phyloP scores from a whole-genome alignment of 2,329 filamentous ascomycete species.

The Ophiostoma sp. region DNA sequence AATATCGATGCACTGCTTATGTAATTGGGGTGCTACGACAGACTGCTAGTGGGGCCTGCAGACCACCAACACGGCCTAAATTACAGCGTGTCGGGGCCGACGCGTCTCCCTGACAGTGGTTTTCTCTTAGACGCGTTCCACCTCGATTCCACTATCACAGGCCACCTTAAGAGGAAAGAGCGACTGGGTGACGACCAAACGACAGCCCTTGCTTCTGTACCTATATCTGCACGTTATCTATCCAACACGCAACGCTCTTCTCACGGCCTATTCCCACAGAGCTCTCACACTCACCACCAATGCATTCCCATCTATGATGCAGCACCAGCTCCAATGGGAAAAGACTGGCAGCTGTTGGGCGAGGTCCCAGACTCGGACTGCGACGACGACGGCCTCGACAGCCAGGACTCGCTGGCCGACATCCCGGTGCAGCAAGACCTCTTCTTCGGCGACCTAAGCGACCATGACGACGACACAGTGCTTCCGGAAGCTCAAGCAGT shows the following conservation, averaged over 20 bases:
- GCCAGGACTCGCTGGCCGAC: conserved; percentile 27
- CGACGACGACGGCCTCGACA: conserved; percentile 39
- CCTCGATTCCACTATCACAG: conserved; percentile 11
- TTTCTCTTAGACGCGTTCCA: conserved; percentile 20
- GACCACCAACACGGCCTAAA: background rate
- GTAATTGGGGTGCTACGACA: background rate
- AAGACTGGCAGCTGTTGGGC: conserved; percentile 41
- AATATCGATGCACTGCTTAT: background rate
- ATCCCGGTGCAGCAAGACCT: background rate
- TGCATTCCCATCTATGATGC: conserved; percentile 29
- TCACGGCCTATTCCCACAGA: background rate
- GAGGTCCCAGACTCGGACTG: conserved; percentile 43
- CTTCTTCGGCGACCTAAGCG: background rate
- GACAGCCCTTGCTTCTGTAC: background rate
- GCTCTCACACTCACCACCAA: background rate
- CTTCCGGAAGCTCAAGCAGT: background rate
- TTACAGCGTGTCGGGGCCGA: conserved; percentile 16
- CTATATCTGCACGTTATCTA: background rate
- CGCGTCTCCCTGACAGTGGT: conserved; percentile 21
- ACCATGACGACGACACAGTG: background rate
- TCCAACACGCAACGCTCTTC: background rate
- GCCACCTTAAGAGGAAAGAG: conserved; percentile 8
- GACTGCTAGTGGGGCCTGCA: background rate
- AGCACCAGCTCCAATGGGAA: conserved; percentile 34
- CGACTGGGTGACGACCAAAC: conserved; percentile 6